phyloP scores from a whole-genome alignment of 768 basidiomycete genomes.

The button mushroom (Agaricus bisporus) region DNA sequence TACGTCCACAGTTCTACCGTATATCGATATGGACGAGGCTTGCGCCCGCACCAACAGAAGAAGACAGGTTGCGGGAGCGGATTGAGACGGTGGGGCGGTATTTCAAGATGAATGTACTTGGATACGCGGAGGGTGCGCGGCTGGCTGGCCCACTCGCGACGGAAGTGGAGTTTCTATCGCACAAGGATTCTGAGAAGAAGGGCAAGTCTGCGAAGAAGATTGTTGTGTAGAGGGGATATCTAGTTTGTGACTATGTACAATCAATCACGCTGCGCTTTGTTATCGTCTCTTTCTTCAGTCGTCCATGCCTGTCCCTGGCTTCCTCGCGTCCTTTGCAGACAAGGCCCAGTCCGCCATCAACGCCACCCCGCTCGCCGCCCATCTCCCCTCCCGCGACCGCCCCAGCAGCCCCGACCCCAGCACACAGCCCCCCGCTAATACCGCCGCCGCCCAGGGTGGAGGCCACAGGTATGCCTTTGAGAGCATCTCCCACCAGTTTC shows the following conservation, averaged over 20 bases:
- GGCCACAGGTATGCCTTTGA: slow-evolving; percentile 52
- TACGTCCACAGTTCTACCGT: slow-evolving; percentile 92
- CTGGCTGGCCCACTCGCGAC: slow-evolving; percentile 84
- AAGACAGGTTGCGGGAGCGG: slow-evolving; percentile 61
- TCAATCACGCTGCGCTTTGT: slow-evolving; percentile 14
- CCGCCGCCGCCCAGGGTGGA: slow-evolving; percentile 31
- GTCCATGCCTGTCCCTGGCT: slow-evolving; percentile 50
- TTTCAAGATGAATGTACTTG: slow-evolving; percentile 89
- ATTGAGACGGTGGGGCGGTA: slow-evolving; percentile 82
- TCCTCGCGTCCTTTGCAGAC: slow-evolving; percentile 64
- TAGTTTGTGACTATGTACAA: slow-evolving; percentile 18
- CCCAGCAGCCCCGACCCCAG: slow-evolving; percentile 31
- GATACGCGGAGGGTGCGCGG: slow-evolving; percentile 67
- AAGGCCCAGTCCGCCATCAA: slow-evolving; percentile 72
- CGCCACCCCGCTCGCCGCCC: slow-evolving; percentile 50
- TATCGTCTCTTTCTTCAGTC: slow-evolving; percentile 12
- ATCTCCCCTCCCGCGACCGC: slow-evolving; percentile 34
- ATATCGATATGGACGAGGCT: slow-evolving; percentile 96
- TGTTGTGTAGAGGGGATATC: slow-evolving; percentile 39
- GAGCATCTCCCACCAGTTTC: slow-evolving; percentile 64
- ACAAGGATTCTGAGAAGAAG: slow-evolving; percentile 95
- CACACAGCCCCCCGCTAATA: slow-evolving; percentile 35
- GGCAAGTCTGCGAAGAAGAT: slow-evolving; percentile 80
- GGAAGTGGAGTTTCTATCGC: slow-evolving; percentile 91
- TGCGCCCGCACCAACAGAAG: slow-evolving; percentile 53